These are phyloP conservation scores for Aspergillus kassunensis DNA, from an alignment of 495 filamentous ascomycete species.

Conservation along the genomic window DNA sequence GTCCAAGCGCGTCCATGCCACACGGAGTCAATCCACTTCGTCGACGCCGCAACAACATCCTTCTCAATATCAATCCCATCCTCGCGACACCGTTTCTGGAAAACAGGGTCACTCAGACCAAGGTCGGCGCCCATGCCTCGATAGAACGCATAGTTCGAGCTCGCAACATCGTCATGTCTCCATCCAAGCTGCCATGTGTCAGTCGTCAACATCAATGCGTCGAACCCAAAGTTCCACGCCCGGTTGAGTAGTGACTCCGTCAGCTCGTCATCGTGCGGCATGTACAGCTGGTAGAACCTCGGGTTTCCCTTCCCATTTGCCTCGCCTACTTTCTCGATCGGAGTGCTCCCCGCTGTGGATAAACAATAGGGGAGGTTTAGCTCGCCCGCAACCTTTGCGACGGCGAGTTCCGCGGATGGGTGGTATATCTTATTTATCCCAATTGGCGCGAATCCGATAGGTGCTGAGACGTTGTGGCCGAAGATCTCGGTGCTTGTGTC, in stretches of 20 bases:
- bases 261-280: slow-evolving; percentile 47
- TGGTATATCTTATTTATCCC: slow-evolving; percentile 67
- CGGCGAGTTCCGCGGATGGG: slow-evolving; percentile 50
- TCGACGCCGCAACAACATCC: slow-evolving; percentile 46
- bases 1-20: slow-evolving; percentile 60
- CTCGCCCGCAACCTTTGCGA: slow-evolving; percentile 55
- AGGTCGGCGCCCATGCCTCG: slow-evolving; percentile 52
- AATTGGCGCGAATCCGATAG: slow-evolving; percentile 62
- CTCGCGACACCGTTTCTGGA: slow-evolving; percentile 46
- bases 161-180: slow-evolving; percentile 50
- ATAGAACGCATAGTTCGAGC: slow-evolving; percentile 46
- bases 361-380: slow-evolving; percentile 48
- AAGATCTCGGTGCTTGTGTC: slow-evolving; percentile 59
- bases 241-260: slow-evolving; percentile 46
- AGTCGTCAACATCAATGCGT: slow-evolving; percentile 56
- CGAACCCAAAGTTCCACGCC: slow-evolving; percentile 54
- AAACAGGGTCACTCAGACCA: slow-evolving; percentile 56
- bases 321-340: slow-evolving; percentile 55
- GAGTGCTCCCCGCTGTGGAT: slow-evolving; percentile 53
- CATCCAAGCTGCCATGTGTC: slow-evolving; percentile 66
- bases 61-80: slow-evolving; percentile 50
- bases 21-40: slow-evolving; percentile 62
- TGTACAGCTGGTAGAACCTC: slow-evolving; percentile 63
- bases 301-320: slow-evolving; percentile 48
- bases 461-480: slow-evolving; percentile 54